Conservation (phyloP, 306 rosid genomes). For the Castanea sativa region DNA sequence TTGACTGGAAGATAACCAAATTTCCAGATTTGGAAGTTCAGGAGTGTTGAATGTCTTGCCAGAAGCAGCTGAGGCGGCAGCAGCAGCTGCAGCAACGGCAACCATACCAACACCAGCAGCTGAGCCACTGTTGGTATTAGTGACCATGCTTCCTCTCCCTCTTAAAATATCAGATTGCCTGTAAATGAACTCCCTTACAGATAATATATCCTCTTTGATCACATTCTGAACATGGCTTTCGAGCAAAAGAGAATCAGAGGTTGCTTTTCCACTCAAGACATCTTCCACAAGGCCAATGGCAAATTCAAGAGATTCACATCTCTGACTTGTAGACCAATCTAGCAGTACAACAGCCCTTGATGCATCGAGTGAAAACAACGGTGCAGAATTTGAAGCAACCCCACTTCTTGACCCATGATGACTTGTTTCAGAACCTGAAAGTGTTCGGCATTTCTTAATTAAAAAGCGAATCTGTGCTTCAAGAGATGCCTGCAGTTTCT, state of each 20-base stretch:
- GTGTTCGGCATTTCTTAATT: slow-evolving; percentile 72
- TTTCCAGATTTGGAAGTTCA: slow-evolving; percentile 80
- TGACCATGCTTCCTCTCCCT: slow-evolving; percentile 64
- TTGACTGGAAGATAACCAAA: slow-evolving; percentile 78
- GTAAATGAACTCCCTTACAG: slow-evolving; percentile 80
- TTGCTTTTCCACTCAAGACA: slow-evolving; percentile 71
- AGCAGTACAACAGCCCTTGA: slow-evolving; percentile 74
- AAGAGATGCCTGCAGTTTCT: slow-evolving; percentile 81
- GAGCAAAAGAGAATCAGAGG: slow-evolving; percentile 83
- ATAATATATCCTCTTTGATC: slow-evolving; percentile 65
- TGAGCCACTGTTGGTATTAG: slow-evolving; percentile 65
- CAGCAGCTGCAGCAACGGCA: slow-evolving; percentile 88
- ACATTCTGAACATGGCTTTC: slow-evolving; percentile 74
- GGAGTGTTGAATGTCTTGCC: slow-evolving; percentile 64
- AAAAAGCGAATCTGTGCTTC: slow-evolving; percentile 84
- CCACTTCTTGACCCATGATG: slow-evolving; percentile 67
- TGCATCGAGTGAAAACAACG: slow-evolving; percentile 86
- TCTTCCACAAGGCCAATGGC: slow-evolving; percentile 75
- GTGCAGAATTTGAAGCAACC: slow-evolving; percentile 47
- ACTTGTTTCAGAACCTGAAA: slow-evolving; percentile 65
- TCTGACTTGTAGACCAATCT: slow-evolving; percentile 56
- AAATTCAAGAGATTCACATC: slow-evolving; percentile 74
- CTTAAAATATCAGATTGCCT: slow-evolving; percentile 82
- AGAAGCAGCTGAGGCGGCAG: slow-evolving; percentile 82
- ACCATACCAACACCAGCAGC: slow-evolving; percentile 87